Percentiles rank a stretch among this genome's conserved stretches.
Evolutionary conservation across 306 rosid genomes (phyloP).

Genomic region (Clitoria ternatea): DNA sequence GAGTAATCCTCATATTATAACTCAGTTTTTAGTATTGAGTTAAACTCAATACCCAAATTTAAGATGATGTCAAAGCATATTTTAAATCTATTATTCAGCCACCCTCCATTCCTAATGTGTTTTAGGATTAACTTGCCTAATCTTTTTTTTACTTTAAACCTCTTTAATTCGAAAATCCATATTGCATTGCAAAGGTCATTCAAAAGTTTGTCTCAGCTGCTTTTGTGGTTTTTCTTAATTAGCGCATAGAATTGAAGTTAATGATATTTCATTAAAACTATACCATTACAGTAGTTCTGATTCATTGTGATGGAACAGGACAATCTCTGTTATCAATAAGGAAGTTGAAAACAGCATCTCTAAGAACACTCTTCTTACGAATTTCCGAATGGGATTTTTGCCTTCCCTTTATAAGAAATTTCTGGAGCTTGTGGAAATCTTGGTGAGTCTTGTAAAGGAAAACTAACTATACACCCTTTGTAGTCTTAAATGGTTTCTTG

Average conservation of each 20-base stretch:
- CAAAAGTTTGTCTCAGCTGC: not conserved
- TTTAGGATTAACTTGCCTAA: not conserved
- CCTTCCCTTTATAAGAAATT: slow-evolving; percentile 80
- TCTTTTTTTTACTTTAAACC: not conserved
- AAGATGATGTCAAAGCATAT: too few relatives aligned
- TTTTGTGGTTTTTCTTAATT: slow-evolving; percentile 3
- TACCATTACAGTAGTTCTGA: slow-evolving; percentile 23
- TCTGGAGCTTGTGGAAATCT: slow-evolving; percentile 83
- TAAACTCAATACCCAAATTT: too few relatives aligned
- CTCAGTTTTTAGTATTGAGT: too few relatives aligned
- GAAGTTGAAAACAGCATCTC: slow-evolving; percentile 83
- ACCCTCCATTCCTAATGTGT: too few relatives aligned
- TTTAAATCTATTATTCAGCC: too few relatives aligned
- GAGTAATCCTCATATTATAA: too few relatives aligned
- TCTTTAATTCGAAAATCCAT: not conserved
- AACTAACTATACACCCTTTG: slow-evolving; percentile 14
- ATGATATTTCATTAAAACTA: slow-evolving; percentile 11
- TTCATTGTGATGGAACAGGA: slow-evolving; percentile 55
- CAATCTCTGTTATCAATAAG: slow-evolving; percentile 66
- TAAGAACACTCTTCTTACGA: slow-evolving; percentile 77
- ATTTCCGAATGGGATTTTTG: slow-evolving; percentile 79
- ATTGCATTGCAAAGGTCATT: not conserved
- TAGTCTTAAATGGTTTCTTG: slow-evolving; percentile 16
- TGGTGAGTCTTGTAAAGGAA: slow-evolving; percentile 55
- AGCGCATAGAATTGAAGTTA: slow-evolving; percentile 17